These are phyloP conservation scores for Aspergillus tamarii DNA, from an alignment of 2,329 filamentous ascomycete species.

Conservation along the genomic window DNA sequence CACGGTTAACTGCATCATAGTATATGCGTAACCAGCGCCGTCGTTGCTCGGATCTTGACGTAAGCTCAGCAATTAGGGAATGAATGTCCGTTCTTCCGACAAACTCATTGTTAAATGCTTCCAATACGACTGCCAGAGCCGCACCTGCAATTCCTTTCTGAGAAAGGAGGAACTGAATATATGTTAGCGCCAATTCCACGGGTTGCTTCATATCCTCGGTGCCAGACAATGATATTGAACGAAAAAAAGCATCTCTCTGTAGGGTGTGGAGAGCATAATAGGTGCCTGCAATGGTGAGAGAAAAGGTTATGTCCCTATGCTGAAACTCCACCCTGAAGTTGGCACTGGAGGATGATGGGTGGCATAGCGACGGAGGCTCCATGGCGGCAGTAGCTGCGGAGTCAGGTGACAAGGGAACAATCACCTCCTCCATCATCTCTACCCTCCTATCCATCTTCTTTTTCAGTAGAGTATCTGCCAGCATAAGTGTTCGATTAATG, in stretches of 20 bases:
- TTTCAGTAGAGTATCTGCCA: neutral
- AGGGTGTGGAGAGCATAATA: constrained; percentile 8
- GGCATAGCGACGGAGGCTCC: constrained; percentile 1
- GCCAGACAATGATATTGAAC: neutral
- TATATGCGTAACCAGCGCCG: constrained; percentile 18
- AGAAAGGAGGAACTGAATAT: constrained; percentile 15
- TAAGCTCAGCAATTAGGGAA: constrained; percentile 10
- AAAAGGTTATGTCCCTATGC: neutral
- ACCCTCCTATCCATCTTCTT: neutral
- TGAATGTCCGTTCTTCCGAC: constrained; percentile 19
- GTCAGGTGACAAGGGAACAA: constrained; percentile 12
- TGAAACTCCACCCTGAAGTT: constrained; percentile 10
- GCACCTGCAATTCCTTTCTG: neutral
- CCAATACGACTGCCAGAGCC: constrained; percentile 2
- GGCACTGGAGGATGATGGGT: neutral
- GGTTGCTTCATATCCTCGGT: neutral
- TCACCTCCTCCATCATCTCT: neutral
- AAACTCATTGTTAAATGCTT: constrained; percentile 19
- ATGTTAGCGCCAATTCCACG: constrained; percentile 14
- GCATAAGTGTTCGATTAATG: neutral
- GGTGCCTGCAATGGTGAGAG: constrained; percentile 7
- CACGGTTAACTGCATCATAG: constrained; percentile 11
- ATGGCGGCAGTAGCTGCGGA: neutral
- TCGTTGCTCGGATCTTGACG: neutral
- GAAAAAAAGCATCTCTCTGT: constrained; percentile 15